Conservation (phyloP, 148 eudicot species). For the Hydrangea macrophylla region DNA sequence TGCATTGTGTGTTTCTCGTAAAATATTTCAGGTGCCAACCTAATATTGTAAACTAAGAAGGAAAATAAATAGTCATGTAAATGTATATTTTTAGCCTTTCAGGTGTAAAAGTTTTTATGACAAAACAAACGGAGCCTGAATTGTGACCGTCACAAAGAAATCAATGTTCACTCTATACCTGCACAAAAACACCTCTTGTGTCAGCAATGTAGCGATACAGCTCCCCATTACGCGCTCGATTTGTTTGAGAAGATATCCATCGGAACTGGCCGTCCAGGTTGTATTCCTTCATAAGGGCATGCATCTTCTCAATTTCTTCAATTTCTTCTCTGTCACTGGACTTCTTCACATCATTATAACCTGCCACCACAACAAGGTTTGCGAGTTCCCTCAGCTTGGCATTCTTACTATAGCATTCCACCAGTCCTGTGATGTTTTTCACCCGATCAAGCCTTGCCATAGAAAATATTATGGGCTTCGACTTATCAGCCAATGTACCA, state of each 20-base stretch:
- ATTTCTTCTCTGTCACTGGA: slow-evolving; percentile 93
- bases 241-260: slow-evolving; percentile 85
- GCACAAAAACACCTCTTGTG: slow-evolving; percentile 83
- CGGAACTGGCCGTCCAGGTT: slow-evolving; percentile 70
- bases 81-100: no score
- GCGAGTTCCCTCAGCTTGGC: slow-evolving; percentile 59
- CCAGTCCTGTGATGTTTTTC: slow-evolving; percentile 89
- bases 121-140: no score
- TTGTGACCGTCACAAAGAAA: slow-evolving; percentile 1
- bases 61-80: no score
- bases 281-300: slow-evolving; percentile 65
- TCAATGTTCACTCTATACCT: slow-evolving; percentile 40
- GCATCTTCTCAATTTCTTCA: slow-evolving; percentile 91
- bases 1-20: no score
- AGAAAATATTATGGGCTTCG: slow-evolving; percentile 89
- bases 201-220: slow-evolving; percentile 95
- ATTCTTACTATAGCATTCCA: slow-evolving; percentile 84
- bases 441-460: slow-evolving; percentile 98
- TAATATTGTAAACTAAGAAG: no score
- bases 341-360: slow-evolving; percentile 77
- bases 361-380: slow-evolving; percentile 83
- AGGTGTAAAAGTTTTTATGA: no score
- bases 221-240: slow-evolving; percentile 86
- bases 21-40: no score
- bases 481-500: slow-evolving; percentile 65